These are phyloP conservation scores for Fragilariopsis cylindrus DNA, from an alignment of 108 stramenopile species.

Conservation along the genomic window DNA sequence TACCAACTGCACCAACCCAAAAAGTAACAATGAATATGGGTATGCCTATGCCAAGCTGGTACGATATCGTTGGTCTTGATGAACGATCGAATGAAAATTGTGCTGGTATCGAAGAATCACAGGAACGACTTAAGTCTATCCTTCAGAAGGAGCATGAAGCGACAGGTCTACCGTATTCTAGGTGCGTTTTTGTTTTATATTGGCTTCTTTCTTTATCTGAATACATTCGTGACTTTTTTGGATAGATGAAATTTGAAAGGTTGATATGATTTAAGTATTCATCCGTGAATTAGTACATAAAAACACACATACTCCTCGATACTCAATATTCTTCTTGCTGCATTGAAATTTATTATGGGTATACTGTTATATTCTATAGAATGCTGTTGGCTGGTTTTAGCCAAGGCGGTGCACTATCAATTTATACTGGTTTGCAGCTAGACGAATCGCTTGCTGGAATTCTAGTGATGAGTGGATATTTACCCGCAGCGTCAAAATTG, in stretches of 20 bases:
- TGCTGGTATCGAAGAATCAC: conserved; percentile 77
- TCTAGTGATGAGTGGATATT: conserved; percentile 83
- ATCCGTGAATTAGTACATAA: no score
- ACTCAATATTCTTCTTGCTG: no score
- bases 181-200: background rate
- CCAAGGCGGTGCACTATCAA: conserved; percentile 89
- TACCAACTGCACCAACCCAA: conserved; percentile 91
- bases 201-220: background rate
- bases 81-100: conserved; percentile 89
- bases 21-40: conserved; percentile 93
- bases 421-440: conserved; percentile 90
- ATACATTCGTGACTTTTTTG: no score
- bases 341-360: background rate
- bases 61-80: conserved; percentile 87
- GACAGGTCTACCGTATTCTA: conserved; percentile 75
- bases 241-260: no score
- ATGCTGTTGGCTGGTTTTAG: conserved; percentile 94
- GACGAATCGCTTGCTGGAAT: conserved; percentile 81
- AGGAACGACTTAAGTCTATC: conserved; percentile 44
- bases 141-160: conserved; percentile 66
- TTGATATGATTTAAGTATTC: no score
- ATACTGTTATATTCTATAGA: conserved; percentile 19
- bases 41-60: conserved; percentile 91
- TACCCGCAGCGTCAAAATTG: conserved; percentile 77
- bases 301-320: no score